These are phyloP conservation scores for Triangularia verruculosa DNA, from an alignment of 2,329 filamentous ascomycete species.

Conservation along the genomic window DNA sequence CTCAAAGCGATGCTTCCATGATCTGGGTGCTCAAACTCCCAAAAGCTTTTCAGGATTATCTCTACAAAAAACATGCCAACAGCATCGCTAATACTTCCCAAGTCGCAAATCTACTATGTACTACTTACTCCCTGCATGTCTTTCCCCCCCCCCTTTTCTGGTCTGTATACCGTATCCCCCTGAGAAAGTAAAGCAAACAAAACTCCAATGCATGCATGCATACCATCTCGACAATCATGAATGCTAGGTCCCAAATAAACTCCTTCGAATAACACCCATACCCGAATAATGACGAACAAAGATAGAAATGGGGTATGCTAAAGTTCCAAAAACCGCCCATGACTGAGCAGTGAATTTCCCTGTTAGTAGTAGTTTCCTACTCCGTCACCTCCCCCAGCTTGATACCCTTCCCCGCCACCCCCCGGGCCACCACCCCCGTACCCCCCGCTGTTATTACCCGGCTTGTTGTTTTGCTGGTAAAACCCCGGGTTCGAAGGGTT, in stretches of 20 bases:
- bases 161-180: background rate
- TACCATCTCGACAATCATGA: background rate
- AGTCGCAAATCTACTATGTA: background rate
- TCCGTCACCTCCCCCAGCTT: background rate
- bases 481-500: constrained; percentile 21
- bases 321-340: background rate
- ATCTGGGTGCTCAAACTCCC: too few species aligned
- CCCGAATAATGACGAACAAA: background rate
- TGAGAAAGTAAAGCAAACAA: background rate
- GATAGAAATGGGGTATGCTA: background rate
- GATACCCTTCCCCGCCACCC: constrained; percentile 8
- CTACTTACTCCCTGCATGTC: background rate
- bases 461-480: constrained; percentile 11
- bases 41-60: too few species aligned
- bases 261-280: background rate
- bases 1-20: too few species aligned
- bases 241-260: background rate
- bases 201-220: background rate
- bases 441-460: constrained; percentile 7
- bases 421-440: background rate
- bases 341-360: too few species aligned
- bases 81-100: too few species aligned
- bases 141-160: background rate
- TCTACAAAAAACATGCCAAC: too few species aligned
- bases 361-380: background rate